These are phyloP conservation scores for Ophiostoma quercus DNA, from an alignment of 2,329 filamentous ascomycete species.

Conservation along the genomic window DNA sequence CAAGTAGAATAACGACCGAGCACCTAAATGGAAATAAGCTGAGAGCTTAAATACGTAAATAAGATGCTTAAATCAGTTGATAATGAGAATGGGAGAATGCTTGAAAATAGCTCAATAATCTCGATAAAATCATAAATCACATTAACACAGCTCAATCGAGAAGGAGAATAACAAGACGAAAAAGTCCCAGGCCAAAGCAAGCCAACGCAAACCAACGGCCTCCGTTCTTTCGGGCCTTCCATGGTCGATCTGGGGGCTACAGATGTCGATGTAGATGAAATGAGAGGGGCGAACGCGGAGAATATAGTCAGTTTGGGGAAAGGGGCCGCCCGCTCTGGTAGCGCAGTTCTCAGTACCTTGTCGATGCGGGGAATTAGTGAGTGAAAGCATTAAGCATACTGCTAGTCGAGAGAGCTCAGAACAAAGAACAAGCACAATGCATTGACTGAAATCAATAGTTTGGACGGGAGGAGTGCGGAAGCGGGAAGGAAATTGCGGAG, in stretches of 20 bases:
- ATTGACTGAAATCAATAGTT: background rate
- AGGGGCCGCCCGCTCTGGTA: background rate
- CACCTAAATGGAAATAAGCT: background rate
- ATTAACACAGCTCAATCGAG: background rate
- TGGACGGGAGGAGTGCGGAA: background rate
- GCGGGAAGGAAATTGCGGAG: background rate
- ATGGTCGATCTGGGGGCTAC: conserved; percentile 4
- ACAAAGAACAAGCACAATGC: background rate
- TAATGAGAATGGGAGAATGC: background rate
- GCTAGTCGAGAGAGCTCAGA: background rate
- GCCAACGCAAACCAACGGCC: background rate
- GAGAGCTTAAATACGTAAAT: background rate
- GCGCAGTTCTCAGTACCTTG: background rate
- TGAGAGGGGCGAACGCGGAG: conserved; percentile 1
- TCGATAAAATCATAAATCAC: background rate
- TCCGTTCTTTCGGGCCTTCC: conserved; percentile 13
- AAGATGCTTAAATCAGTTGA: background rate
- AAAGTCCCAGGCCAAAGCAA: background rate
- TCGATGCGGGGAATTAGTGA: background rate
- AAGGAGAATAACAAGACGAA: background rate
- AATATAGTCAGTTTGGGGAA: conserved; percentile 9
- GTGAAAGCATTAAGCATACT: background rate
- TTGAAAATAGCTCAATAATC: background rate
- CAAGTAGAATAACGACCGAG: conserved; percentile 4
- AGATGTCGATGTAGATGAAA: background rate